Evolutionary conservation across 1,284 basidiomycete genomes (phyloP), one percentile per base, ranked within the genome.

Genomic region (Cutaneotrichosporon mucoides): DNA sequence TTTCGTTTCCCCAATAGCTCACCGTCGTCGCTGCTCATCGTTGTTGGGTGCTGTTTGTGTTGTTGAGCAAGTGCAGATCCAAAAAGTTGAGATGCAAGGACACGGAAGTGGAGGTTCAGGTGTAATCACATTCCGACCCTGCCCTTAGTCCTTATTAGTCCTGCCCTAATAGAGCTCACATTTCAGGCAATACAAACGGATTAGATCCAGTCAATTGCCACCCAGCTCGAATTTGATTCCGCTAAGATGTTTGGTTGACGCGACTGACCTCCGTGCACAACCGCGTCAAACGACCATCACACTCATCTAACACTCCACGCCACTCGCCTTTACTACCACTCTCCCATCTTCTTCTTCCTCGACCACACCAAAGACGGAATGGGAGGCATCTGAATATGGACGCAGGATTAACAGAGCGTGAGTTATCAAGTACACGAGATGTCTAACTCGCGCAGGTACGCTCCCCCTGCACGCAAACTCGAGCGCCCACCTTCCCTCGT

Each of bases 241-340:
- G 49, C 16, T 10, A n/a, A 5, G 15, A 15, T 56, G 45, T 56
- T 56, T 49, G 42, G 53, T 40, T 49, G 46, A 57, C 56, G 56
- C 56, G 56, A 51, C 56, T 57, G 50, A 34, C 56, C 50, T 57
- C 42, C 24, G 24, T 24, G 24, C 24, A 24, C 24, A 24, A 24
- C 24, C 24, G 24, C 24, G 24, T 24, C 24, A 24, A 24, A 24
- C 24, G 24, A 24, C 24, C 24, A 24, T 24, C 24, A 24, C 24
- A 24, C 24, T 24, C 24, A 24, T 24, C 24, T 24, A 40, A 7
- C 38, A 9, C 38, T 40, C 12, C 38, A 40, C 12, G 9, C 24
- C 24, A 24, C 24, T 24, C 24, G 24, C 2, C 24, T 24, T 3
- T 24, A n/a, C n/a, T n/a, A n/a, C n/a, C n/a, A n/a, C 24, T 24